Percentiles rank a stretch among this genome's conserved stretches.
Conservation (phyloP, 1,139 yeast genomes). For the Candida freyschussii region DNA sequence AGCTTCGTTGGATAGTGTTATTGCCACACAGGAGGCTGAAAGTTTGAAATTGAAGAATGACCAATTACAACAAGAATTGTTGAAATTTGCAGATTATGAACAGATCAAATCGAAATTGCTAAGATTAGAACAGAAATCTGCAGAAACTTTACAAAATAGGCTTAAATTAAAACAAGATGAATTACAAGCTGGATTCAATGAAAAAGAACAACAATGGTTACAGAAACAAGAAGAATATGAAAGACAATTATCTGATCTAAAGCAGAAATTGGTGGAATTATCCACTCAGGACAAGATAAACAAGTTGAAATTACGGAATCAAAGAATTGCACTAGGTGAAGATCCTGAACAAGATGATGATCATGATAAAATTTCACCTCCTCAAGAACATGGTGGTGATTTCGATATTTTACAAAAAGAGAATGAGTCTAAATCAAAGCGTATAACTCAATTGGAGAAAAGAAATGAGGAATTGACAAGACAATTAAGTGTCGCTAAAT, state of each 20-base stretch:
- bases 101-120: slow-evolving; percentile 58
- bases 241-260: slow-evolving; percentile 42
- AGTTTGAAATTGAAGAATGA: slow-evolving; percentile 50
- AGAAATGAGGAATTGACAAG: slow-evolving; percentile 72
- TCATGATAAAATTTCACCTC: slow-evolving; percentile 7
- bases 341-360: slow-evolving; percentile 26
- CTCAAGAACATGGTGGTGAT: slow-evolving; percentile 7
- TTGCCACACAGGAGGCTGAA: slow-evolving; percentile 51
- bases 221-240: slow-evolving; percentile 43
- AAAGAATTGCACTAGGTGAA: slow-evolving; percentile 33
- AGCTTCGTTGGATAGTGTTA: slow-evolving; percentile 64
- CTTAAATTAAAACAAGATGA: slow-evolving; percentile 58
- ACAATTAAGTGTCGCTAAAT: slow-evolving; percentile 46
- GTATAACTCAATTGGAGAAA: slow-evolving; percentile 67
- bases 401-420: slow-evolving; percentile 68
- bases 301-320: slow-evolving; percentile 44
- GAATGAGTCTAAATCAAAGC: slow-evolving; percentile 64
- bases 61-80: slow-evolving; percentile 53
- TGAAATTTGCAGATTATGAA: slow-evolving; percentile 74
- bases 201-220: slow-evolving; percentile 57
- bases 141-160: slow-evolving; percentile 43
- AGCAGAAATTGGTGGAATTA: slow-evolving; percentile 48
- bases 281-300: slow-evolving; percentile 50
- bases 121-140: slow-evolving; percentile 54
- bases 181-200: slow-evolving; percentile 52